Conservation (phyloP, 75 land plant species). For the Gnetum montanum region DNA sequence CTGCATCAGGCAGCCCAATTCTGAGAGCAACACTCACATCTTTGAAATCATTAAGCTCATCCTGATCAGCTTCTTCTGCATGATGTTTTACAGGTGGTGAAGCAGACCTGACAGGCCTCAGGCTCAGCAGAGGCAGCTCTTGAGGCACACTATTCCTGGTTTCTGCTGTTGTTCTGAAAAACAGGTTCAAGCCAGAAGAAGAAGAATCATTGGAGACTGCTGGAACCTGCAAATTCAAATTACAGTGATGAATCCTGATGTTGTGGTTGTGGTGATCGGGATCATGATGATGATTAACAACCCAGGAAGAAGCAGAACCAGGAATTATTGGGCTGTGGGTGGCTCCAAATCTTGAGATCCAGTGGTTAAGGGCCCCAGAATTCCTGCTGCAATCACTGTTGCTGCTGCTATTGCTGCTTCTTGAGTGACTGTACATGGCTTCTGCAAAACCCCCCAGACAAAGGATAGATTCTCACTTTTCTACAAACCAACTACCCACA, state of each 20-base stretch:
- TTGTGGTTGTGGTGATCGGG: not conserved
- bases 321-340: too few relatives aligned
- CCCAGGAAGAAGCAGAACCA: not conserved
- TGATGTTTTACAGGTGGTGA: not conserved
- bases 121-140: not conserved
- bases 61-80: slow-evolving; percentile 3
- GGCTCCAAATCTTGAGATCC: too few relatives aligned
- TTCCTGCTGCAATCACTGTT: too few relatives aligned
- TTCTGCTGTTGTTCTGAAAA: too few relatives aligned
- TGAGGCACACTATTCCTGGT: not conserved
- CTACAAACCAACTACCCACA: not conserved
- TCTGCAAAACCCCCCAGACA: too few relatives aligned
- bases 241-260: not conserved
- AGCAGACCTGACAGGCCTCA: not conserved
- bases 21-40: slow-evolving; percentile 21
- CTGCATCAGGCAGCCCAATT: slow-evolving; percentile 16
- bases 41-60: too few relatives aligned
- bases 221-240: not conserved
- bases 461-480: not conserved
- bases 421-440: too few relatives aligned
- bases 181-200: too few relatives aligned
- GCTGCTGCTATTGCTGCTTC: too few relatives aligned
- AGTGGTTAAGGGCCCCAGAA: too few relatives aligned
- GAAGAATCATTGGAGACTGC: not conserved
- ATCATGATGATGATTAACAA: not conserved